Evolutionary conservation across 306 rosid genomes (phyloP).

Genomic region (Ziziphus jujuba): DNA sequence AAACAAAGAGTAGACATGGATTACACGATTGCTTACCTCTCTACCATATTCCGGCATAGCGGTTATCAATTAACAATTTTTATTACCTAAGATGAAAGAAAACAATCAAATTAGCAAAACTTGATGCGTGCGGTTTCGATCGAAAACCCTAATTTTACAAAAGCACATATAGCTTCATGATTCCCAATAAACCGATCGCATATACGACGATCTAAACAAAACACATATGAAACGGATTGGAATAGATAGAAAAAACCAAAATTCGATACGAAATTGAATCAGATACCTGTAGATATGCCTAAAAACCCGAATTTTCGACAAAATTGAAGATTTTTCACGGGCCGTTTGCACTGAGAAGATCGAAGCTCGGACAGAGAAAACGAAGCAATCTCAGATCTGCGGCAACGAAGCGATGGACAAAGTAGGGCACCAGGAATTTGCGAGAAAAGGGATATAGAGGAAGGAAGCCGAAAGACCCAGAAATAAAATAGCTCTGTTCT

Average conservation of each 20-base stretch:
- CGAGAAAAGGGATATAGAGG: slow-evolving; percentile 20
- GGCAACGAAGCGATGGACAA: not conserved
- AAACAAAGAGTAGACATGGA: not conserved
- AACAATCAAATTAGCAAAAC: not conserved
- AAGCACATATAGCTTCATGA: not conserved
- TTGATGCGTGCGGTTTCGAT: not conserved
- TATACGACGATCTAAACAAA: not conserved
- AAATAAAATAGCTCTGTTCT: not conserved
- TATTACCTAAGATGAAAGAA: not conserved
- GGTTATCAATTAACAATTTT: not conserved
- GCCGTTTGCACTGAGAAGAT: not conserved
- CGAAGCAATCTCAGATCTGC: slow-evolving; percentile 14
- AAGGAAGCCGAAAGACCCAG: slow-evolving; percentile 27
- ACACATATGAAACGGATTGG: not conserved
- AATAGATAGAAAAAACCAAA: slow-evolving; percentile 8
- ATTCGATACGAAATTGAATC: not conserved
- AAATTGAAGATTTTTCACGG: not conserved
- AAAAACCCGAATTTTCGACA: slow-evolving; percentile 5
- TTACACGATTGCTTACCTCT: slow-evolving; percentile 44
- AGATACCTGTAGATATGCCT: slow-evolving; percentile 5
- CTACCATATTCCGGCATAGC: slow-evolving; percentile 66
- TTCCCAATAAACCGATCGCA: not conserved
- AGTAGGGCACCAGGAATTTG: not conserved
- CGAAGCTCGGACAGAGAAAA: not conserved
- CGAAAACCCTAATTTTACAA: not conserved